Percentiles rank a stretch among this genome's conserved stretches.
Conservation (phyloP, 495 filamentous ascomycete species). For the Aspergillus ostianus region DNA sequence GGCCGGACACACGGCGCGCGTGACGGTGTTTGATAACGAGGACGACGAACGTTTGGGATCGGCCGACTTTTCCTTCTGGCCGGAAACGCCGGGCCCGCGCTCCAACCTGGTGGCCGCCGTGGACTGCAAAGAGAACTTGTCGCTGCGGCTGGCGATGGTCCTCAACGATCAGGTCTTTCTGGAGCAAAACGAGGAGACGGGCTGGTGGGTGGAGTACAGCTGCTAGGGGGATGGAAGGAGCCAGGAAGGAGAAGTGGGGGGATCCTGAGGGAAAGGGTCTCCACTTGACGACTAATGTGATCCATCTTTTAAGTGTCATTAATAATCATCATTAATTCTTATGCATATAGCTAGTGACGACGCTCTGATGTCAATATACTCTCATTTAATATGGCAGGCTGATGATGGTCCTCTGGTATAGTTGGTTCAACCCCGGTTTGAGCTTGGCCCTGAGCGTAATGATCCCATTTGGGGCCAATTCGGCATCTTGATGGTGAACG, state of each 20-base stretch:
- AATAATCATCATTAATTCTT: neutral
- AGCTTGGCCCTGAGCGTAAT: neutral
- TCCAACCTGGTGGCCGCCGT: neutral
- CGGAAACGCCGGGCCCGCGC: neutral
- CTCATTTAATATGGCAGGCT: neutral
- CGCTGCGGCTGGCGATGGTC: neutral
- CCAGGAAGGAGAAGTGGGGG: neutral
- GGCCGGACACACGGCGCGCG: conserved; percentile 8
- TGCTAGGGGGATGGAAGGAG: neutral
- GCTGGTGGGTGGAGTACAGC: conserved; percentile 7
- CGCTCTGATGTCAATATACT: neutral
- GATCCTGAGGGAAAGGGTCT: neutral
- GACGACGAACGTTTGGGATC: neutral
- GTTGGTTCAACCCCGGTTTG: too few relatives aligned
- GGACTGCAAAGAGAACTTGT: conserved; percentile 1
- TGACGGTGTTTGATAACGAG: neutral
- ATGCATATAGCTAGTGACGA: neutral
- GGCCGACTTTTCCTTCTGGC: conserved; percentile 10
- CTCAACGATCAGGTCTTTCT: conserved; percentile 5
- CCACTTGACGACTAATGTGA: neutral
- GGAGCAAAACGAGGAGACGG: conserved; percentile 4
- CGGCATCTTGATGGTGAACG: too few relatives aligned
- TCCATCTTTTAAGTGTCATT: neutral
- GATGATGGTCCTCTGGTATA: too few relatives aligned
- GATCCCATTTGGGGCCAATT: neutral